Evolutionary conservation across 164 flowering plant species (phyloP).

Genomic region (Annona squamosa): DNA sequence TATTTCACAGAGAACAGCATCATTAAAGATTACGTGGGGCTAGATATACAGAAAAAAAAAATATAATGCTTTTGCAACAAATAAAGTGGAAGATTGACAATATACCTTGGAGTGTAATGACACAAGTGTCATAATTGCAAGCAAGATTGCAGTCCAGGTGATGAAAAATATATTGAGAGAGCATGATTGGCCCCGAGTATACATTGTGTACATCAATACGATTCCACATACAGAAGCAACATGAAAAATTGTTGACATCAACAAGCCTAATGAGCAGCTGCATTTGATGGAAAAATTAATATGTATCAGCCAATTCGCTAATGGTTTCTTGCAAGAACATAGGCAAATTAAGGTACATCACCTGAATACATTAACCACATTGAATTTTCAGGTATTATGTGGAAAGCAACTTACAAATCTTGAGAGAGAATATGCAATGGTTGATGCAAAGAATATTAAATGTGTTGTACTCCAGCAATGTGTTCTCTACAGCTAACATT

Average conservation of each 20-base stretch:
- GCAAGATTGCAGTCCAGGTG: slow-evolving; percentile 69
- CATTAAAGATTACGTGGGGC: not conserved
- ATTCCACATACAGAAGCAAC: slow-evolving; percentile 65
- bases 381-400: not conserved
- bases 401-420: not conserved
- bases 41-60: no score
- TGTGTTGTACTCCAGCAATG: not conserved
- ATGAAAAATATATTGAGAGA: slow-evolving; percentile 84
- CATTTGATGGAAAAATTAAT: slow-evolving; percentile 1
- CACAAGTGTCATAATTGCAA: slow-evolving; percentile 62
- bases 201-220: slow-evolving; percentile 45
- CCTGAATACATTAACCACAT: not conserved
- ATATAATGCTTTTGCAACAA: not conserved
- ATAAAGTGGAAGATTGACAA: not conserved
- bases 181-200: slow-evolving; percentile 40
- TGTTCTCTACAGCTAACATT: not conserved
- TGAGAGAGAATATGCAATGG: not conserved
- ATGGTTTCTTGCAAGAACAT: not conserved
- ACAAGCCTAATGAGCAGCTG: slow-evolving; percentile 64
- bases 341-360: not conserved
- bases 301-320: not conserved
- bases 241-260: slow-evolving; percentile 67
- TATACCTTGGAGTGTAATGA: slow-evolving; percentile 76
- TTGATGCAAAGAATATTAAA: not conserved
- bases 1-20: not conserved